phyloP scores from a whole-genome alignment of 2,329 filamentous ascomycete species.

The Verticillium tricorpus region DNA sequence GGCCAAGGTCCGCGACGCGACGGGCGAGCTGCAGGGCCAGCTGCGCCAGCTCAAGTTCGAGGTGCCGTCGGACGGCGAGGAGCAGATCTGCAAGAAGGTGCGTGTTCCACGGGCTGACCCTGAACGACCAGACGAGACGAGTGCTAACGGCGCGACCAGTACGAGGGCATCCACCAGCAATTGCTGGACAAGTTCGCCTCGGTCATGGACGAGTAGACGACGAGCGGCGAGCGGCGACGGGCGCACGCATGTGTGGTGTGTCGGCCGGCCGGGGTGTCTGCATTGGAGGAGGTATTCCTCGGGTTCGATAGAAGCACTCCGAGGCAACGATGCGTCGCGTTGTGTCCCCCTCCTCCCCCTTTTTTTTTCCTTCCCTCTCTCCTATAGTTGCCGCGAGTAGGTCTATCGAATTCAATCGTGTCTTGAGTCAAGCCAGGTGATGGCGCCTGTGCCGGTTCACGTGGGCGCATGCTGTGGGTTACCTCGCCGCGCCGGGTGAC shows the following conservation, averaged over 20 bases:
- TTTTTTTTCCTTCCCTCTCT: not conserved
- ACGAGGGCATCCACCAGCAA: conserved; percentile 83
- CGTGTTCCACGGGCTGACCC: conserved; percentile 18
- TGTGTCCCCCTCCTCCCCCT: not conserved
- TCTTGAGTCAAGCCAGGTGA: not conserved
- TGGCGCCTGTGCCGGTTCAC: too few species aligned
- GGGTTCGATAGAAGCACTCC: not conserved
- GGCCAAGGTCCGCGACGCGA: conserved; percentile 89
- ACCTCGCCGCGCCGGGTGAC: too few species aligned
- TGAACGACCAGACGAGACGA: too few species aligned
- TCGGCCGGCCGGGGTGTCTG: not conserved
- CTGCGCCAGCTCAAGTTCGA: conserved; percentile 97
- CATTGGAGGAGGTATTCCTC: not conserved
- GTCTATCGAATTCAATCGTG: not conserved
- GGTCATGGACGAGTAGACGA: conserved; percentile 80
- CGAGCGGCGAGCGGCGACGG: not conserved
- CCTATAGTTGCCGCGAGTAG: not conserved
- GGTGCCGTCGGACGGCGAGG: conserved; percentile 79
- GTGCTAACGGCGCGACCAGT: conserved; percentile 53
- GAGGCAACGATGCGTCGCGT: not conserved
- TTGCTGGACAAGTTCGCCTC: conserved; percentile 98
- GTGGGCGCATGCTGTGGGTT: too few species aligned
- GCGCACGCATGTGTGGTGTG: not conserved
- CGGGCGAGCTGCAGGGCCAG: conserved; percentile 76
- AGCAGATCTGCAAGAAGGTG: conserved; percentile 79